Evolutionary conservation across 176 grass and related monocot species (phyloP).

Genomic region (Cymbopogon citratus): DNA sequence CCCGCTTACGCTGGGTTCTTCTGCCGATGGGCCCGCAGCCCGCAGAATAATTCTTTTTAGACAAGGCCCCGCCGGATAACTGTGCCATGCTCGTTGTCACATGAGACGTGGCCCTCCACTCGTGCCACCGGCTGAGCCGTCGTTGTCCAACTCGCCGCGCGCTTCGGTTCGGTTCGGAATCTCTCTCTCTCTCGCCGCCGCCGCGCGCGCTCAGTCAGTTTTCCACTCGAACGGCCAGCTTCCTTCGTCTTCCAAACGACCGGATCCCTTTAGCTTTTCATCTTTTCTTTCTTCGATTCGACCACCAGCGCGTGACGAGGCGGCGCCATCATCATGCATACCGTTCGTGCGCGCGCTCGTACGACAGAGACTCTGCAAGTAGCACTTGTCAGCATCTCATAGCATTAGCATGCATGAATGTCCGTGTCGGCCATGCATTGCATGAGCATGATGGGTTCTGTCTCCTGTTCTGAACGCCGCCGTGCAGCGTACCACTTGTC

Average conservation of each 20-base stretch:
- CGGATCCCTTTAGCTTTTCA: too few relatives aligned
- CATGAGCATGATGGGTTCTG: not conserved
- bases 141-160: too few relatives aligned
- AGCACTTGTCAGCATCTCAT: too few relatives aligned
- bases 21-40: not conserved
- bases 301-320: not conserved
- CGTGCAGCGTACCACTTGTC: not conserved
- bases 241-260: too few relatives aligned
- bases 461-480: not conserved
- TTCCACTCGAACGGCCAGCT: too few relatives aligned
- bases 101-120: too few relatives aligned
- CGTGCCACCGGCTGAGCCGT: too few relatives aligned
- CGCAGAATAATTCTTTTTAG: too few relatives aligned
- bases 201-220: not conserved
- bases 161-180: not conserved
- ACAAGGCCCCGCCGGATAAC: not conserved
- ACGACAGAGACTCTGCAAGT: too few relatives aligned
- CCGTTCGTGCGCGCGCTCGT: not conserved
- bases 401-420: not conserved
- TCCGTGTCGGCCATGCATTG: not conserved
- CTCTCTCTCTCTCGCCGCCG: too few relatives aligned
- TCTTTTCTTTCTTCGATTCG: too few relatives aligned
- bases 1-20: not conserved
- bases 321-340: too few relatives aligned
- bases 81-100: not conserved